Evolutionary conservation across 2,329 filamentous ascomycete genomes (phyloP), one percentile per base, ranked within the genome.

Genomic region (Claviceps paspali): DNA sequence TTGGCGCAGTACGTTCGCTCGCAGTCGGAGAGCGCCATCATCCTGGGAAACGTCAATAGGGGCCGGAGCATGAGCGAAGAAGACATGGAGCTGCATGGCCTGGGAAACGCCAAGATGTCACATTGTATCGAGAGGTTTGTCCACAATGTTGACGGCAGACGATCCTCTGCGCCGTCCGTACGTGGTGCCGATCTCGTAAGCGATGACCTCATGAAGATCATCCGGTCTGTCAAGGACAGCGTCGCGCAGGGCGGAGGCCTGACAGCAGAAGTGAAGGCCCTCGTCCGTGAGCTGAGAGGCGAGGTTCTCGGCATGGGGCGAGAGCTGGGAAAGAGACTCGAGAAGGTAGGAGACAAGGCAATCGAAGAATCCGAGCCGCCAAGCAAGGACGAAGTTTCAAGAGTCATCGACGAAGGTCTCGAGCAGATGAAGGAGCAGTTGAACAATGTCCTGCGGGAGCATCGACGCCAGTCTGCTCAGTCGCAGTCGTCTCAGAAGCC

Each of bases 251-350:
- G 83, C 29, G 88, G 88, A 40, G 85, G 87, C 5, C 70, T 95
- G 36, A 94, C 86, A 2, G 85, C 85, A 38, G 85, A 93, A 54
- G 84, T 94, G 45, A 96, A 96, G 59, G 79, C 84, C 4, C 68
- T 94, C 7, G 82, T 95, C 7, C 79, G 86, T 18, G 87, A 95
- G 51, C 68, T 96, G 26, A 79, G 88, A 17, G 87, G 86, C 3
- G 88, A 96, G 53, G 86, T 96, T 7, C 68, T 95, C 4, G 87
- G 86, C 3, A 95, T 95, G 87, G 88, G 88, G 4, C 73, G 88
- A 39, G 86, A 95, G 46, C 75, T 96, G 33, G 86, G 82, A 29
- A 79, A 84, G 39, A 81, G 86, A 46, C 69, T 96, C n/a, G 83
- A 91, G 43, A 76, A 85, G 43, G 69, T 76, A 8, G 65, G 61